Base-by-base conservation (phyloP, 768 basidiomycete genomes). In the Porpolomopsis calyptriformis region DNA sequence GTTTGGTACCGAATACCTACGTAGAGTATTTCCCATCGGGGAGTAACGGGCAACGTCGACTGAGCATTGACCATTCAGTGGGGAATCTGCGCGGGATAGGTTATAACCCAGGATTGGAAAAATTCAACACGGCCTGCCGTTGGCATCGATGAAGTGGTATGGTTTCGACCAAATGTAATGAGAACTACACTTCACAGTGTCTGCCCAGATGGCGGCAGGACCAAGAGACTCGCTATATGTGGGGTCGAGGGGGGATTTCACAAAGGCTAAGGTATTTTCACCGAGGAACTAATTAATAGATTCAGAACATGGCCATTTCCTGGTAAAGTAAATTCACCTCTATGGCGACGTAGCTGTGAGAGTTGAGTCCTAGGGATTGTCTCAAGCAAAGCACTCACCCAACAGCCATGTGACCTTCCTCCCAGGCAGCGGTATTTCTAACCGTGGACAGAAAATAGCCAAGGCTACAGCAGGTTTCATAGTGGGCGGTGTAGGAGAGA, bases 191-290 rank as follows among this genome's bases (percentile, higher is more conserved):
- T 65, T 65, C 48, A 77, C 67, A 12, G 59, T 60, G 52, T 78
- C 76, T 1, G 74, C 74, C 74, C 74, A 78, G 8, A 70, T 64
- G 3, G 73, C 70, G 6, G 72, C 74, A 46, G 67, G 66, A 1
- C 74, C 74, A 16, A 78, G 67, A 6, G 71, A 70, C 38, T 64
- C 49, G 40, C 62, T 61, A 51, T 70, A 74, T 1, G 60, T 67
- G 0, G 69, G 58, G 1, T 69, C 69, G 7, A 77, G 58, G 3
- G 69, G 67, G 0, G 63, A 57, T 49, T 73, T 55, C 2, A 77
- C 75, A 48, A 72, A 73, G 2, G 66, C 57, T 5, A 73, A 61
- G 1, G 74, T 68, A 6, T 71, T 71, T 3, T 73, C 66, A 10
- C 65, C 64, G 19, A 77, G 60, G 55, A 77, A 77, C 74, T 76